A percentile compares a stretch with the other conserved stretches of the same genome.
These are phyloP conservation scores for Vitis hybrid DNA, from an alignment of 177 flowering plant genomes.

Conservation along the genomic window DNA sequence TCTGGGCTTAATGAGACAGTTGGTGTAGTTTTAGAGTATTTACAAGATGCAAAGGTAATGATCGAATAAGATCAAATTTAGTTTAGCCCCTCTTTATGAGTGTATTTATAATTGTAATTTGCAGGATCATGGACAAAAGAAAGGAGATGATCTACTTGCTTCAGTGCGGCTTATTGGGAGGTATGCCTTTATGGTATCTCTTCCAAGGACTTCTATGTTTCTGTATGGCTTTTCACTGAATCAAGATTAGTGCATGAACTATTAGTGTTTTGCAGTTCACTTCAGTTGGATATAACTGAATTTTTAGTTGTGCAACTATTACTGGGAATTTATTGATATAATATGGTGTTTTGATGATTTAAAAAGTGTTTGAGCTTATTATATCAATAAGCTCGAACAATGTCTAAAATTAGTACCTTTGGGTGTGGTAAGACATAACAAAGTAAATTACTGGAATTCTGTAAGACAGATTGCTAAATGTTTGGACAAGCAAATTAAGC, in stretches of 20 bases:
- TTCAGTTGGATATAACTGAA: background rate
- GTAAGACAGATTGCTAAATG: too few species aligned
- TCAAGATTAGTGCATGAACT: background rate
- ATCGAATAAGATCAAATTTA: background rate
- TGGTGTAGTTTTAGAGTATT: conserved; percentile 68
- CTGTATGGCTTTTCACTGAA: background rate
- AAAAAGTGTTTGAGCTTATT: too few species aligned
- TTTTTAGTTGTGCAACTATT: background rate
- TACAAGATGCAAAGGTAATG: conserved; percentile 91
- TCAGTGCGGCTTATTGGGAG: conserved; percentile 86
- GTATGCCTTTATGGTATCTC: conserved; percentile 28
- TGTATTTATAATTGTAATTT: conserved; percentile 10
- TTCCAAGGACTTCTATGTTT: background rate
- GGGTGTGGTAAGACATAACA: too few species aligned
- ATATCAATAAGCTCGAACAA: too few species aligned
- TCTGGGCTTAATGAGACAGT: conserved; percentile 77
- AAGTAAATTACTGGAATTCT: too few species aligned
- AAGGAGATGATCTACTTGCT: conserved; percentile 94
- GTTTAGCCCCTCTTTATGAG: background rate
- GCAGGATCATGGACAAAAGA: conserved; percentile 76
- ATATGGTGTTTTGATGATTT: too few species aligned
- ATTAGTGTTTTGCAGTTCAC: background rate
- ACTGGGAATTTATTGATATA: too few species aligned
- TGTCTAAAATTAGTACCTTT: too few species aligned
- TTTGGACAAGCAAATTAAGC: too few species aligned